Conservation (phyloP, 2,329 filamentous ascomycete genomes). For the Hypoxylon sp. region DNA sequence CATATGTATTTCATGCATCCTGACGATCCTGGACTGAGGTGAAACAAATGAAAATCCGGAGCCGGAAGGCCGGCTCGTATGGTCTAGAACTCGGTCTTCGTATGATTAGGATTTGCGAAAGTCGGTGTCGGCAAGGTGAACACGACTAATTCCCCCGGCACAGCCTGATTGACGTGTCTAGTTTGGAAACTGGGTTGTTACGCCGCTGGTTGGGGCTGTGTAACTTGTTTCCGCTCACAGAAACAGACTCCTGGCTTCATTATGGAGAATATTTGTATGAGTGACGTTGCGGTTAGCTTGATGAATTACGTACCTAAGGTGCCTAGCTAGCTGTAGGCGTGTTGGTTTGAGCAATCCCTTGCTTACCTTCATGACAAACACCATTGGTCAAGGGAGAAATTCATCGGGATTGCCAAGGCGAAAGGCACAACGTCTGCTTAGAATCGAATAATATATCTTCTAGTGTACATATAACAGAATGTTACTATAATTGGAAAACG, state of each 20-base stretch:
- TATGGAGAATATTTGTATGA: neutral
- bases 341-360: constrained; percentile 1
- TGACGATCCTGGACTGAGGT: too few relatives aligned
- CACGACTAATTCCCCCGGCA: constrained; percentile 2
- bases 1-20: too few relatives aligned
- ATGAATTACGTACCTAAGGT: neutral
- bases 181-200: neutral
- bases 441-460: too few relatives aligned
- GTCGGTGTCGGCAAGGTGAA: neutral
- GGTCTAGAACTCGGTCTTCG: neutral
- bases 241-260: neutral
- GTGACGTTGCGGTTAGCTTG: neutral
- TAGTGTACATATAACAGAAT: too few relatives aligned
- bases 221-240: constrained; percentile 1
- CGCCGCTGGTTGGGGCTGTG: neutral
- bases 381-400: neutral
- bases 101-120: constrained; percentile 1
- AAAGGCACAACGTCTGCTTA: neutral
- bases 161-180: constrained; percentile 15
- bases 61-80: neutral
- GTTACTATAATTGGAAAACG: too few relatives aligned
- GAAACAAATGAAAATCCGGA: too few relatives aligned
- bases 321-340: neutral
- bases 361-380: neutral
- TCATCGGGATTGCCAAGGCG: constrained; percentile 6